Evolutionary conservation across 2,329 filamentous ascomycete genomes (phyloP).

Genomic region (Mariannaea sp.): DNA sequence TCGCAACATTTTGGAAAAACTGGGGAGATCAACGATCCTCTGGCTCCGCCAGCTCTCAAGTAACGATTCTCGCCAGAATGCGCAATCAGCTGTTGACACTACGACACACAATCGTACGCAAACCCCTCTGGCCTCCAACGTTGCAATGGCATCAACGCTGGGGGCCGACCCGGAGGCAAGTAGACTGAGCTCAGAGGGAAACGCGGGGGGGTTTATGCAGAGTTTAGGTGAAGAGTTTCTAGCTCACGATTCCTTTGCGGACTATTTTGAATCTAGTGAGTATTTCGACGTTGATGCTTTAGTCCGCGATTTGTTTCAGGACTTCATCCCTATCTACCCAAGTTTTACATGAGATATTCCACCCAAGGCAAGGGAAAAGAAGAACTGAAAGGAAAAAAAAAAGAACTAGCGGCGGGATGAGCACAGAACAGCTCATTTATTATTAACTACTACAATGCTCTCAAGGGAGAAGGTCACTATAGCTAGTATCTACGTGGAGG

Average conservation of each 20-base stretch:
- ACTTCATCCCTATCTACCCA: constrained; percentile 42
- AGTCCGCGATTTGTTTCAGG: constrained; percentile 44
- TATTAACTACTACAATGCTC: too few species aligned
- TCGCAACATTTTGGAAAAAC: constrained; percentile 50
- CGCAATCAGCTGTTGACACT: not conserved
- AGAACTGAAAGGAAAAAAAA: too few species aligned
- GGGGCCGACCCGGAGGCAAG: not conserved
- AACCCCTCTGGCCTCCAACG: constrained; percentile 8
- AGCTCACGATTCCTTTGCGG: constrained; percentile 35
- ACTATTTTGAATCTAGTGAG: constrained; percentile 38
- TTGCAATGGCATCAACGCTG: constrained; percentile 4
- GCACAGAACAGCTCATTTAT: too few species aligned
- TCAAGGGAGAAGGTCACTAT: too few species aligned
- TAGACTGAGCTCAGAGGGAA: not conserved
- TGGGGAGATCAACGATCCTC: constrained; percentile 40
- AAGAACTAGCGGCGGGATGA: too few species aligned
- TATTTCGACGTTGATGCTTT: constrained; percentile 41
- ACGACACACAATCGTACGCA: not conserved
- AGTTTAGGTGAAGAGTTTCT: constrained; percentile 35
- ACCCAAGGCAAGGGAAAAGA: too few species aligned
- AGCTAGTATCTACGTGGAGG: too few species aligned
- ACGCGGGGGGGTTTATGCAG: constrained; percentile 20
- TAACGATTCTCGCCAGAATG: not conserved
- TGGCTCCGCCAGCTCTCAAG: constrained; percentile 31
- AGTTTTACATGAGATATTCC: constrained; percentile 22